These are phyloP conservation scores for Pyrenula aspistea DNA, from an alignment of 495 filamentous ascomycete species.

Conservation along the genomic window DNA sequence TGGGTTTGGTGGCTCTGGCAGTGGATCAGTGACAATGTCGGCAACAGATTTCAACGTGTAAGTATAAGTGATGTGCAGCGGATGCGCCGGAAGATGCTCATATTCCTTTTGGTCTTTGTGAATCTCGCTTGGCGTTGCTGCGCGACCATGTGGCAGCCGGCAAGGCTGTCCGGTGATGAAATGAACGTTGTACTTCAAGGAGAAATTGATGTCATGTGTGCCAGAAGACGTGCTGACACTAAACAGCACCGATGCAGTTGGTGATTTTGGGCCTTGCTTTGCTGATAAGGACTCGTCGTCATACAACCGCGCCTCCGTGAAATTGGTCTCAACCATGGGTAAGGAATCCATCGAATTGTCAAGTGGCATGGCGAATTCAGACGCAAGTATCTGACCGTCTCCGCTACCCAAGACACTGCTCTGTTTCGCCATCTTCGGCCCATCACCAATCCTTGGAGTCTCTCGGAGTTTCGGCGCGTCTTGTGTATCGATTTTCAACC, in stretches of 20 bases:
- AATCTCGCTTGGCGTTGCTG: conserved; percentile 3
- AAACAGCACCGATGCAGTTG: conserved; percentile 42
- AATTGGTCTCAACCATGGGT: conserved; percentile 15
- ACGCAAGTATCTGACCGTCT: conserved; percentile 8
- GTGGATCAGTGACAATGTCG: conserved; percentile 7
- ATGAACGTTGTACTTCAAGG: conserved; percentile 47
- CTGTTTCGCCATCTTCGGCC: not conserved
- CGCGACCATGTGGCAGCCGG: conserved; percentile 34
- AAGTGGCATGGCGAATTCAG: conserved; percentile 23
- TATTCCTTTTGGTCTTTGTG: conserved; percentile 5
- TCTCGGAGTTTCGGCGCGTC: not conserved
- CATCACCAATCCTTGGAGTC: conserved; percentile 1
- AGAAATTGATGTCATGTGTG: conserved; percentile 28
- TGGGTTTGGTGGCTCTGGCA: conserved; percentile 1
- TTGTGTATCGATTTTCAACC: not conserved
- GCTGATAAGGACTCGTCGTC: not conserved
- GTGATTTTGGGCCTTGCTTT: too few species aligned
- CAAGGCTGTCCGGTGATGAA: conserved; percentile 58
- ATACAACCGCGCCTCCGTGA: conserved; percentile 13
- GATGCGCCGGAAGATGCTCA: conserved; percentile 41
- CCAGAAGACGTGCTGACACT: conserved; percentile 20
- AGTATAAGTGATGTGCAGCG: conserved; percentile 47
- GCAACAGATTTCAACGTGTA: conserved; percentile 44
- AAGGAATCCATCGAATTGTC: conserved; percentile 22
- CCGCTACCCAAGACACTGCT: not conserved